Evolutionary conservation across 352 stramenopile species (phyloP).

Genomic region (Pythium vanterpoolii): DNA sequence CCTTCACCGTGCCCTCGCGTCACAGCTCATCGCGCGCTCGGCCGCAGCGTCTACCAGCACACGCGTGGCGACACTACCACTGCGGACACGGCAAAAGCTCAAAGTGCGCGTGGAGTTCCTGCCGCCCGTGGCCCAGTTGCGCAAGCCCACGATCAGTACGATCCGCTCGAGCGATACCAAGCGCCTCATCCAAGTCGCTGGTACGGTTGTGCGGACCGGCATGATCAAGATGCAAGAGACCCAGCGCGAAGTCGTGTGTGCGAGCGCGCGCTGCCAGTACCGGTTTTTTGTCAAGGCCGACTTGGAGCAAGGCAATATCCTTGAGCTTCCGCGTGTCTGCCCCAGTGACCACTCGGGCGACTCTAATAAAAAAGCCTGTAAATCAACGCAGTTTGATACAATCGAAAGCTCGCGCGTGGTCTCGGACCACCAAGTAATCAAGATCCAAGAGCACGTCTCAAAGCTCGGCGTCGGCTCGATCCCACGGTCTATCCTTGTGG

Average conservation of each 20-base stretch:
- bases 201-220: conserved; percentile 88
- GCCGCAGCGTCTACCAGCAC: conserved; percentile 1
- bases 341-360: conserved; percentile 2
- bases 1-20: conserved; percentile 78
- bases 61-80: conserved; percentile 29
- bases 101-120: conserved; percentile 91
- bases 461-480: conserved; percentile 91
- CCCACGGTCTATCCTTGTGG: conserved; percentile 92
- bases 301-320: conserved; percentile 88
- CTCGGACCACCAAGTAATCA: conserved; percentile 91
- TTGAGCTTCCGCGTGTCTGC: conserved; percentile 58
- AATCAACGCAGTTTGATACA: conserved; percentile 68
- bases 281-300: conserved; percentile 88
- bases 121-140: conserved; percentile 80
- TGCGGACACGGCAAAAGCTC: conserved; percentile 39
- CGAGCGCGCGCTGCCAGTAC: conserved; percentile 61
- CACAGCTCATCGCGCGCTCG: conserved; percentile 30
- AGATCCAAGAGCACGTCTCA: conserved; percentile 95
- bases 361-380: conserved; percentile 75
- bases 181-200: conserved; percentile 79
- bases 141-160: conserved; percentile 85
- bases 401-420: conserved; percentile 51
- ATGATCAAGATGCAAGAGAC: conserved; percentile 94
- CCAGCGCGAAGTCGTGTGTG: conserved; percentile 84
- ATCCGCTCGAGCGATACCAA: conserved; percentile 91